phyloP scores from a whole-genome alignment of 768 basidiomycete genomes.

The Lepiota brunneoincarnata region DNA sequence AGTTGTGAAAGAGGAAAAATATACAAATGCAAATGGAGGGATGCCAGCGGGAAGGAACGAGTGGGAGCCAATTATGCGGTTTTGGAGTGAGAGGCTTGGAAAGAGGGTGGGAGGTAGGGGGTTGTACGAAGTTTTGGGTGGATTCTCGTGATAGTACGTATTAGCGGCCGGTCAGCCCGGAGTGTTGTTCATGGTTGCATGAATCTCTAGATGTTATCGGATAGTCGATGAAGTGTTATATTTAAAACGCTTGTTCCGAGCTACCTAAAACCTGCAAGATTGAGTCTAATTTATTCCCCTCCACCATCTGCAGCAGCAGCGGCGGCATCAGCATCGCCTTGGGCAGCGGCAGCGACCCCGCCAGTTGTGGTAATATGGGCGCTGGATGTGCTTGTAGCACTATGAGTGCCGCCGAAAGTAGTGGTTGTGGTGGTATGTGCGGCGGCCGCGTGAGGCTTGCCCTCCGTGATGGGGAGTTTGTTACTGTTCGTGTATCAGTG shows the following conservation, averaged over 20 bases:
- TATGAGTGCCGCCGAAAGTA: not conserved
- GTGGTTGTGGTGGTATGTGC: not conserved
- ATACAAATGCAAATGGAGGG: slow-evolving; percentile 40
- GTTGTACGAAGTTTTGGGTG: slow-evolving; percentile 67
- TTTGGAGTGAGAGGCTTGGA: slow-evolving; percentile 73
- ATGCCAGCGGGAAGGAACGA: slow-evolving; percentile 79
- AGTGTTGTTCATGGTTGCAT: too few species aligned
- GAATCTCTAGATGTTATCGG: not conserved
- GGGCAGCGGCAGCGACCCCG: not conserved
- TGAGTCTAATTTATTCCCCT: not conserved
- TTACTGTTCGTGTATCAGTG: not conserved
- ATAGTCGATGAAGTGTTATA: not conserved
- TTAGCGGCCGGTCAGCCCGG: not conserved
- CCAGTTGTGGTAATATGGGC: not conserved
- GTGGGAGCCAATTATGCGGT: slow-evolving; percentile 83
- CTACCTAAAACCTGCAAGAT: not conserved
- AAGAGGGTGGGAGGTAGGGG: slow-evolving; percentile 53
- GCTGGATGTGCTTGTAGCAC: not conserved
- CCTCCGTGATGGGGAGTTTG: not conserved
- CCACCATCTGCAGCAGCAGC: not conserved
- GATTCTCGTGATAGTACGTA: slow-evolving; percentile 13
- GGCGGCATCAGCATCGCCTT: not conserved
- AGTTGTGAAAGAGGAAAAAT: slow-evolving; percentile 45
- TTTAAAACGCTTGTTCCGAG: not conserved
- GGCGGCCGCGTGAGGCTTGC: not conserved